Conservation (phyloP, 2,329 filamentous ascomycete genomes). For the Hymenoscyphus fructigenus region DNA sequence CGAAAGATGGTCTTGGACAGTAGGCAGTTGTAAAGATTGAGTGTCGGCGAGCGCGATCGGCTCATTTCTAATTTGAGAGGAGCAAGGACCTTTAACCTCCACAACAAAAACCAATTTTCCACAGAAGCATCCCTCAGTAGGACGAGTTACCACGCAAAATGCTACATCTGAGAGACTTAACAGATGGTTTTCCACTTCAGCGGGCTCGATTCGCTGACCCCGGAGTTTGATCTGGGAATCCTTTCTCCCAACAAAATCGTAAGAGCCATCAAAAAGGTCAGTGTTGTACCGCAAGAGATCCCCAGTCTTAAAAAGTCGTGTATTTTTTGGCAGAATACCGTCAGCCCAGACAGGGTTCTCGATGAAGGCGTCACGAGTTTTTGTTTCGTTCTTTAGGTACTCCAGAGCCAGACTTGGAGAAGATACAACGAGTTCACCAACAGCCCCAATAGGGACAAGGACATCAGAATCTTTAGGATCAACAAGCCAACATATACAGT, state of each 20-base stretch:
- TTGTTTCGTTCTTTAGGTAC: slow-evolving; percentile 25
- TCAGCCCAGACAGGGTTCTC: slow-evolving; percentile 13
- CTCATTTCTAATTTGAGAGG: neutral
- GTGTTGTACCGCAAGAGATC: neutral
- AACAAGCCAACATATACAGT: slow-evolving; percentile 17
- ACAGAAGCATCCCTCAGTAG: neutral
- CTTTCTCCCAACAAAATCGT: neutral
- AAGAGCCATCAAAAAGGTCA: neutral
- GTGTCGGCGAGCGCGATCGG: neutral
- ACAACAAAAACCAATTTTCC: neutral
- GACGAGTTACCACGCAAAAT: neutral
- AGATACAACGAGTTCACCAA: slow-evolving; percentile 27
- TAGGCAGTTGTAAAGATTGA: neutral
- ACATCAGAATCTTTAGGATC: slow-evolving; percentile 15
- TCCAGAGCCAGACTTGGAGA: slow-evolving; percentile 24
- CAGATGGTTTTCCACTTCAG: neutral
- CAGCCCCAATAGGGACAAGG: slow-evolving; percentile 20
- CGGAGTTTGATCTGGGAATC: neutral
- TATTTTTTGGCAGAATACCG: neutral
- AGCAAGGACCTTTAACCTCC: neutral
- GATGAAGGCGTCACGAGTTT: slow-evolving; percentile 19
- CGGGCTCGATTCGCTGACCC: neutral
- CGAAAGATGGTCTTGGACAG: neutral
- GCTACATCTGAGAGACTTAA: neutral
- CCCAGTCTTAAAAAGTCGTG: neutral